Evolutionary conservation across 768 basidiomycete species (phyloP), one percentile per base, ranked within the genome.

Genomic region (Tephrocybe sp.): DNA sequence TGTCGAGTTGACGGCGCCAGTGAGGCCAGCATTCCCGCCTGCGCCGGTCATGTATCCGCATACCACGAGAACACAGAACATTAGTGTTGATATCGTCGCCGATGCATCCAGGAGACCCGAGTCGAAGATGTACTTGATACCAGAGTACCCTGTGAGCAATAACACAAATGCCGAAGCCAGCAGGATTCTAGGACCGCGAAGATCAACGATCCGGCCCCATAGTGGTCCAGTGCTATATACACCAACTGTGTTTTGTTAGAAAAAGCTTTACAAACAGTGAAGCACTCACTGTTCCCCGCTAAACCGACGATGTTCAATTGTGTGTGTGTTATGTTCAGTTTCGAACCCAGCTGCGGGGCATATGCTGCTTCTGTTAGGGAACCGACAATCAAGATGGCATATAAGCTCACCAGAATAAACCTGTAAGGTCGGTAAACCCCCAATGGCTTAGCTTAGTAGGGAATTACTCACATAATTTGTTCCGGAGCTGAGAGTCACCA

Each of bases 311-410:
- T 65, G 58, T 96, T 95, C 30, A 92, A 73, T 51, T 88, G 82
- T 0, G 93, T 95, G 48, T 94, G 88, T 3, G 81, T 79, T 45
- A 95, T 80, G 40, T 77, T 73, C 15, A 96, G 78, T 34, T 83
- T 80, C n/a, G 83, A 70, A 1, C 88, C 90, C 4, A 96, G 78
- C 64, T 96, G 93, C 0, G 93, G 93, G 1, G 88, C 83, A 65
- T 94, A 97, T 17, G 91, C 93, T 85, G 48, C 21, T 37, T 43
- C 12, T 26, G 14, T 10, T 48, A 47, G 15, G 52, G 51, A 17
- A 50, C 12, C 39, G 42, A 33, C 3, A 28, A 21, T 24, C 20
- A 20, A 17, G 23, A 20, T 30, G 18, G 21, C 18, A 42, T 9
- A 11, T 41, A 18, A 21, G 17, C 67, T 68, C 61, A 76, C 74